Evolutionary conservation across 1,284 basidiomycete genomes (phyloP).

Genomic region (Leccinum subfulvum): DNA sequence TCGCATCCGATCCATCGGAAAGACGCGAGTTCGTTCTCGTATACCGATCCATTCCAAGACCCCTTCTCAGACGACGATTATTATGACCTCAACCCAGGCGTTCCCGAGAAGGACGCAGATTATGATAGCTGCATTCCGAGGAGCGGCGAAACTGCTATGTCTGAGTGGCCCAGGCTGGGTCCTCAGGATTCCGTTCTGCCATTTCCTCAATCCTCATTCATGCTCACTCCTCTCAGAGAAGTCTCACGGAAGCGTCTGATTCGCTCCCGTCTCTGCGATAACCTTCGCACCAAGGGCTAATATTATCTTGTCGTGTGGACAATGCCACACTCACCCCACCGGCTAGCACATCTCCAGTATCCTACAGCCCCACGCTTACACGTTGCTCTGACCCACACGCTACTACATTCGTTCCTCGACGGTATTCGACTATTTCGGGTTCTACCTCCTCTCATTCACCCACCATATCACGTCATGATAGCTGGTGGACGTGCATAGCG

Average conservation of each 20-base stretch:
- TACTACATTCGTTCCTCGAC: constrained; percentile 10
- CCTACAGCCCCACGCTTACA: constrained; percentile 18
- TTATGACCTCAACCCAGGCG: constrained; percentile 12
- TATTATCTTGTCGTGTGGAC: constrained; percentile 30
- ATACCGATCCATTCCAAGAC: constrained; percentile 32
- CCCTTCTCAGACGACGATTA: constrained; percentile 23
- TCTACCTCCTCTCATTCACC: constrained; percentile 33
- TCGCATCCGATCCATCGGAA: constrained; percentile 11
- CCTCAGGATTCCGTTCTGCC: constrained; percentile 29
- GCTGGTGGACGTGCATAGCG: constrained; percentile 48
- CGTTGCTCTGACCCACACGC: constrained; percentile 15
- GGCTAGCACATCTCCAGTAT: constrained; percentile 6
- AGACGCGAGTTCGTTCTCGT: constrained; percentile 23
- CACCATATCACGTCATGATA: constrained; percentile 40
- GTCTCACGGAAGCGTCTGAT: constrained; percentile 24
- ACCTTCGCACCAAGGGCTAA: constrained; percentile 21
- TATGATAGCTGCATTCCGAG: constrained; percentile 41
- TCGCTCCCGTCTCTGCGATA: constrained; percentile 29
- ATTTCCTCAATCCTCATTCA: constrained; percentile 28
- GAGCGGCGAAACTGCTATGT: constrained; percentile 23
- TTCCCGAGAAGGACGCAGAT: constrained; percentile 23
- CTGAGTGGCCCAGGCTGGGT: constrained; percentile 27
- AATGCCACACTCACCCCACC: constrained; percentile 12
- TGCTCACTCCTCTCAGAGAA: constrained; percentile 31
- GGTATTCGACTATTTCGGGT: constrained; percentile 15